Evolutionary conservation across 345 rosid species (phyloP), one percentile per base, ranked within the genome.

Genomic region (Salix purpurea): DNA sequence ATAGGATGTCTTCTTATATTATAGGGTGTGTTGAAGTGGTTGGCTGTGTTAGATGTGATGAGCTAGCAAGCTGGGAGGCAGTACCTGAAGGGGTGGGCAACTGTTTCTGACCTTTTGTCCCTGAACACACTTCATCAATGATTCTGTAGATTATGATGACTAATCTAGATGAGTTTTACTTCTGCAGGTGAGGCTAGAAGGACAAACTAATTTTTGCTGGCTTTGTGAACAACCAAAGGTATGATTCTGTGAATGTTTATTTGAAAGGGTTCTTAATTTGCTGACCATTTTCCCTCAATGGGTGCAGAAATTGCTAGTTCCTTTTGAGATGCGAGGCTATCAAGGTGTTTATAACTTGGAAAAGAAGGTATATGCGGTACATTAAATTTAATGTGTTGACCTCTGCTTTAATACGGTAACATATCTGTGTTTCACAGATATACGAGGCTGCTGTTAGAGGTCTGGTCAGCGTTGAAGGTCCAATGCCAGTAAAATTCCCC

Each of bases 281-380:
- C 68, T n/a, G 52, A 50, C 50, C 26, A 15, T 14, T 32, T 32
- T 6, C 13, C 50, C 37, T 34, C 37, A 50, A 42, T 26, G 2
- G 36, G 24, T 81, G 46, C 82, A 96, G 98, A 93, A 84, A 85
- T 77, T 96, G 79, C 62, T 93, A 67, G 73, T 96, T 77, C 99
- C 98, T 34, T 96, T 93, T 76, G 99, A 96, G 90, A 93, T 96
- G 99, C 87, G 98, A 44, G 99, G 97, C 16, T 88, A 65, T 83
- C 97, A 96, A 70, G 77, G 96, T 34, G 92, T 93, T 75, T 96
- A 90, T 86, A 96, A 96, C 89, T 80, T 96, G 89, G 98, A 93
- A 86, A 96, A 81, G 79, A 96, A 90, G 98, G 99, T 93, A 85
- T 42, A 14, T 48, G 15, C 37, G 23, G 7, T 69, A 7, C 58